A percentile compares a stretch with the other conserved stretches of the same genome.
phyloP scores from a whole-genome alignment of 1,284 basidiomycete genomes.

The Cutaneotrichosporon cyanovorans region DNA sequence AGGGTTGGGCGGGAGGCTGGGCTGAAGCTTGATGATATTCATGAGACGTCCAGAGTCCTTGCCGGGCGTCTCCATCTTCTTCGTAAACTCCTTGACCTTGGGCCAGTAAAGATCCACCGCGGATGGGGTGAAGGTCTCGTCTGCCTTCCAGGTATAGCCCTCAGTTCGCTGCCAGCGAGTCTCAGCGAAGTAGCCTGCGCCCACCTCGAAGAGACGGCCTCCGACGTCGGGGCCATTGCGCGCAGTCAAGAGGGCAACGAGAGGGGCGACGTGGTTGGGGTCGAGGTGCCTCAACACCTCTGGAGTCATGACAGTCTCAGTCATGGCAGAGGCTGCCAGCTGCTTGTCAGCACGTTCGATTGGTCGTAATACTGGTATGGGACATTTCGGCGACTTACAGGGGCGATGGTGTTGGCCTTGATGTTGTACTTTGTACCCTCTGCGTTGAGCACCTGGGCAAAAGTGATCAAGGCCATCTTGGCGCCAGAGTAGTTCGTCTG shows the following conservation, averaged over 20 bases:
- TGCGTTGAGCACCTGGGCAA: slow-evolving; percentile 83
- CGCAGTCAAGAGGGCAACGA: slow-evolving; percentile 62
- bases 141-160: slow-evolving; percentile 76
- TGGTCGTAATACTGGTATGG: too few relatives aligned
- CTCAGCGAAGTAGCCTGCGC: slow-evolving; percentile 87
- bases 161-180: slow-evolving; percentile 87
- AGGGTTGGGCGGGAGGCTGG: slow-evolving; percentile 11
- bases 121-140: slow-evolving; percentile 88
- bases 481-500: slow-evolving; percentile 72
- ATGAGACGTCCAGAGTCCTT: slow-evolving; percentile 63
- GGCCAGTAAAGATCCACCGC: slow-evolving; percentile 81
- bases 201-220: slow-evolving; percentile 87
- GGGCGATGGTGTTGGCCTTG: slow-evolving; percentile 78
- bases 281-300: slow-evolving; percentile 89
- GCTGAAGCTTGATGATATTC: slow-evolving; percentile 11
- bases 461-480: slow-evolving; percentile 70
- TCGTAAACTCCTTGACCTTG: slow-evolving; percentile 72
- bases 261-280: slow-evolving; percentile 89
- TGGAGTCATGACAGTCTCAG: slow-evolving; percentile 87
- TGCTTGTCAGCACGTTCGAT: slow-evolving; percentile 46
- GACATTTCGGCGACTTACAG: slow-evolving; percentile 82
- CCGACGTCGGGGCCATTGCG: slow-evolving; percentile 61
- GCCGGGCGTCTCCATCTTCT: slow-evolving; percentile 60
- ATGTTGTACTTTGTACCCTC: slow-evolving; percentile 94
- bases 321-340: slow-evolving; percentile 90